Conservation (phyloP, 192 early-diverging fungal genomes). For the Linnemannia hyalina region DNA sequence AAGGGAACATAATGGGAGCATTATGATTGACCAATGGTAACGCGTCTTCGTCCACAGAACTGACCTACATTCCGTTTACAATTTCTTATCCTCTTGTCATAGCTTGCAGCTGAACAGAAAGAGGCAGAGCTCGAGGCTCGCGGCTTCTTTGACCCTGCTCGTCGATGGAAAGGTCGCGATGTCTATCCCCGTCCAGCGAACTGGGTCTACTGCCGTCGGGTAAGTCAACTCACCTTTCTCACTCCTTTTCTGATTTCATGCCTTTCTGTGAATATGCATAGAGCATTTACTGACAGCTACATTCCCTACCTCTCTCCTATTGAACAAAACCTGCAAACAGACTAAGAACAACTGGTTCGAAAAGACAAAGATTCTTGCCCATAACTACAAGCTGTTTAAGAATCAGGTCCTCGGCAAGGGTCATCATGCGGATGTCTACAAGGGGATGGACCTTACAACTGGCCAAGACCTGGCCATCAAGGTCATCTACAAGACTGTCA, state of each 20-base stretch:
- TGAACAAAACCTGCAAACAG: slow-evolving; percentile 12
- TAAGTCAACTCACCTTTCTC: slow-evolving; percentile 12
- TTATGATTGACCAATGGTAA: neutral
- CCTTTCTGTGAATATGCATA: no score
- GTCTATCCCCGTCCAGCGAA: slow-evolving; percentile 49
- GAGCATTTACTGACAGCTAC: no score
- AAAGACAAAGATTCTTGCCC: slow-evolving; percentile 43
- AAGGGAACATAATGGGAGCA: neutral
- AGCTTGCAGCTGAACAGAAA: slow-evolving; percentile 51
- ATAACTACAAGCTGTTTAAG: slow-evolving; percentile 46
- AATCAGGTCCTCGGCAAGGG: slow-evolving; percentile 47
- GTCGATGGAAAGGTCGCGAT: slow-evolving; percentile 55
- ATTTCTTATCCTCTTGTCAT: neutral
- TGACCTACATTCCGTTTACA: neutral
- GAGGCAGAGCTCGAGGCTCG: slow-evolving; percentile 48
- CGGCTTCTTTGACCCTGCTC: slow-evolving; percentile 53
- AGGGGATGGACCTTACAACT: slow-evolving; percentile 43
- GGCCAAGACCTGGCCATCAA: slow-evolving; percentile 55
- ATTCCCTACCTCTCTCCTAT: no score
- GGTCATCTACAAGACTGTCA: slow-evolving; percentile 53
- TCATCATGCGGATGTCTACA: slow-evolving; percentile 56
- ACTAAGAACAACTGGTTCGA: slow-evolving; percentile 55
- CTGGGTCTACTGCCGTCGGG: slow-evolving; percentile 52
- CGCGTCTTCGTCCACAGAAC: neutral
- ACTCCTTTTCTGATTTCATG: no score